These are phyloP conservation scores for Rubus parviflorus DNA, from an alignment of 306 rosid species.

Conservation along the genomic window DNA sequence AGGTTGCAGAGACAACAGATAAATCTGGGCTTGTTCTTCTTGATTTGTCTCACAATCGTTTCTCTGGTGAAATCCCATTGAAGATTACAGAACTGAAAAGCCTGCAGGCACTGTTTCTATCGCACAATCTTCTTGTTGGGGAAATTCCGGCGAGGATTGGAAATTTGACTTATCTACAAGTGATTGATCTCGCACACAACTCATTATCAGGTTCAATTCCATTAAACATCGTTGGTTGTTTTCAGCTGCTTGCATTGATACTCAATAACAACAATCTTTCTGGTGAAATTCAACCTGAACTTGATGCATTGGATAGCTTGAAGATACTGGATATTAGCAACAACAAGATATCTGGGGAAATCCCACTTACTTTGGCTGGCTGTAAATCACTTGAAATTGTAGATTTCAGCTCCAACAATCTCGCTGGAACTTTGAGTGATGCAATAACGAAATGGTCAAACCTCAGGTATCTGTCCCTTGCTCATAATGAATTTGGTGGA, in stretches of 20 bases:
- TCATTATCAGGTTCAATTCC: slow-evolving; percentile 86
- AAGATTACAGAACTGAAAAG: slow-evolving; percentile 89
- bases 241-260: slow-evolving; percentile 89
- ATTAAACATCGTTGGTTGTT: slow-evolving; percentile 89
- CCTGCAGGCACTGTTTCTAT: slow-evolving; percentile 96
- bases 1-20: slow-evolving; percentile 76
- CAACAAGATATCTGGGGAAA: slow-evolving; percentile 88
- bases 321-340: slow-evolving; percentile 90
- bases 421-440: slow-evolving; percentile 91
- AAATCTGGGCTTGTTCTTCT: slow-evolving; percentile 89
- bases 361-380: slow-evolving; percentile 95
- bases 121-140: slow-evolving; percentile 84
- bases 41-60: slow-evolving; percentile 87
- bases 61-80: slow-evolving; percentile 84
- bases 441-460: slow-evolving; percentile 90
- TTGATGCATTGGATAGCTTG: slow-evolving; percentile 92
- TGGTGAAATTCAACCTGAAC: slow-evolving; percentile 96
- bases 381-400: slow-evolving; percentile 92
- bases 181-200: slow-evolving; percentile 93
- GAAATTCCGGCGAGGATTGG: slow-evolving; percentile 94
- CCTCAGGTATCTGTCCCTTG: slow-evolving; percentile 87
- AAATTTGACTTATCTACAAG: slow-evolving; percentile 91
- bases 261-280: slow-evolving; percentile 86
- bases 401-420: slow-evolving; percentile 88
- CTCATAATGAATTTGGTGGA: slow-evolving; percentile 74